Base-by-base conservation (phyloP, 164 flowering plant species). In the Stephania cephalantha region DNA sequence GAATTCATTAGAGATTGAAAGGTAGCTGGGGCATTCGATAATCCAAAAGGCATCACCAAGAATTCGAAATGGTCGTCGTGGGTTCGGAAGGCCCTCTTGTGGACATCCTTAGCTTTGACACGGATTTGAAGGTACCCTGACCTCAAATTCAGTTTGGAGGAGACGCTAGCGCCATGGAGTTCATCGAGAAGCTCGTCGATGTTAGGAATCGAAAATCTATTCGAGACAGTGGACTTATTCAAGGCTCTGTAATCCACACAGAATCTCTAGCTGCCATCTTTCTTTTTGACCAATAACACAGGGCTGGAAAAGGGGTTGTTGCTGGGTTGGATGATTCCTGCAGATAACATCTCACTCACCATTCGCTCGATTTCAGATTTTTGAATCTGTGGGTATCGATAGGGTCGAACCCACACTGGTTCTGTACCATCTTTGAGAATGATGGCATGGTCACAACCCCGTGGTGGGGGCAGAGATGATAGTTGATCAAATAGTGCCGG, bases 31-130 rank as follows among this genome's bases (percentile, higher is more conserved):
- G 30, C 22, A 46, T 70, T 70, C 0, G 53, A 70, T 7, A 46
- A 11, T 1, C 25, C 72, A 22, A 70, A 70, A 3, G 72, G 72
- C 72, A 70, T 70, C 10, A 70, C 72, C 11, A 70, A 13, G 46
- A 7, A 70, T 4, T 35, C 42, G 4, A 2, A 35, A 35, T 35
- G 42, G 42, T 4, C 42, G 4, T 35, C 42, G 4, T 35, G 42
- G 2, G 42, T 35, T 35, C 42, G 1, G 42, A 35, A 35, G 2
- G 42, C 1, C 42, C 0, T 1, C 42, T 35, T 35, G 42, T 2
- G 42, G 4, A 35, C 42, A 35, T 35, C 1, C 4, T 35, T 4
- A 35, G 4, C 42, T 4, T 4, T 2, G 42, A 35, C 42, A 35
- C 42, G 42, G 2, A 35, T 35, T 35, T 35, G 42, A 4, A 2